A percentile compares a stretch with the other conserved stretches of the same genome.
Evolutionary conservation across 2,329 filamentous ascomycete genomes (phyloP).

Genomic region (Fusarium chuoi): DNA sequence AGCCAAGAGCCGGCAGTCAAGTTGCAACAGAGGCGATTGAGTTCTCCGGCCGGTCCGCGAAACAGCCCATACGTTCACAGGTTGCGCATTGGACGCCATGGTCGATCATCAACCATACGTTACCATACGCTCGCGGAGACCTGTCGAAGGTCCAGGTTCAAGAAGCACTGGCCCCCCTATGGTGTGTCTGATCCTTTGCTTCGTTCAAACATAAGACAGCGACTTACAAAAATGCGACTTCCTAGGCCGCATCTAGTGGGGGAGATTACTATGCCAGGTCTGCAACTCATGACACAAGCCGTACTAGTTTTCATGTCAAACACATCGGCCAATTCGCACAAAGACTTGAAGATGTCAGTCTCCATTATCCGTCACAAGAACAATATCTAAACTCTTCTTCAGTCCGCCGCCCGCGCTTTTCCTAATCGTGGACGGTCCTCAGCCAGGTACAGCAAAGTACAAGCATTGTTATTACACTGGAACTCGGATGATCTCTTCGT

Average conservation of each 20-base stretch:
- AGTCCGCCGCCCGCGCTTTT: constrained; percentile 67
- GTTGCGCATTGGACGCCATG: constrained; percentile 46
- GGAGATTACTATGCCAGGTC: constrained; percentile 47
- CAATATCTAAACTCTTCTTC: constrained; percentile 15
- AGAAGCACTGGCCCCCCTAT: constrained; percentile 58
- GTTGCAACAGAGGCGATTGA: constrained; percentile 1
- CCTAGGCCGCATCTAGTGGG: constrained; percentile 28
- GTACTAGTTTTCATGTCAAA: constrained; percentile 68
- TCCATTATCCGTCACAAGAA: background rate
- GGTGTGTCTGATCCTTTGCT: constrained; percentile 51
- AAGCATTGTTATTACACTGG: constrained; percentile 67
- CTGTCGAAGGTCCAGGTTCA: constrained; percentile 57
- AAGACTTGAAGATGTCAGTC: constrained; percentile 64
- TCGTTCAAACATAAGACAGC: background rate
- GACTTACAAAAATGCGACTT: constrained; percentile 30
- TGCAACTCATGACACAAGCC: constrained; percentile 67
- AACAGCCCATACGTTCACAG: background rate
- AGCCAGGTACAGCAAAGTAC: constrained; percentile 66
- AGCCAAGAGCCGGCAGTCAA: constrained; percentile 9
- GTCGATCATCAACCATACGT: constrained; percentile 60
- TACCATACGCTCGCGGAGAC: constrained; percentile 62
- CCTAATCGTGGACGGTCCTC: constrained; percentile 64
- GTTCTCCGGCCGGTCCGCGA: constrained; percentile 6
- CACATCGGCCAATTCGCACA: constrained; percentile 65
- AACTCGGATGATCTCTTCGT: constrained; percentile 68